Base-by-base conservation (phyloP, 2,329 filamentous ascomycete genomes). In the Trichoderma atrobrunneum region DNA sequence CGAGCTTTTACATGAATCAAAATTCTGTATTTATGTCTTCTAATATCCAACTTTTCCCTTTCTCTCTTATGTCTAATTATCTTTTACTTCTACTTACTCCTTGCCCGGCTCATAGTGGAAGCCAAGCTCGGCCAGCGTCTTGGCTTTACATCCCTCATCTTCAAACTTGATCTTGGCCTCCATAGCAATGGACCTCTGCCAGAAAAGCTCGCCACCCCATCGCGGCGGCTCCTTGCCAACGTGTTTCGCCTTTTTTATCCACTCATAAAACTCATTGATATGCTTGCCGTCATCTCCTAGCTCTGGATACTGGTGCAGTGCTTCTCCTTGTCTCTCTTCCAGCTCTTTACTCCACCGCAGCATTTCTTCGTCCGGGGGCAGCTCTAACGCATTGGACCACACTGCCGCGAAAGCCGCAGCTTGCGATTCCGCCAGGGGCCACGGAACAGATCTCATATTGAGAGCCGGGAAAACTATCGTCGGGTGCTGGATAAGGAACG, bases 371-470 rank as follows among this genome's bases (percentile, higher is more conserved):
- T 79, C 79, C 0, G 87, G 78, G 0, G 94, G 94, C 10, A 97
- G 83, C 0, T 81, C 74, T 1, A 97, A 83, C 1, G 88, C 83
- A 39, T 92, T 92, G 1, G 93, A 89, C 88, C 93, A 97, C 0
- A 95, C 87, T 1, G 93, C 89, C 2, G 94, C 89, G 60, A 97
- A 85, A 0, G 93, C 88, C 0, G 94, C 92, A 1, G 90, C 90
- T 81, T 98, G 95, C 7, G 89, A 90, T 82, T 98, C 94, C 0
- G 91, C 87, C 1, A 96, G 77, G 0, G 93, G 91, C 79, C 97
- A 97, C 0, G 95, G 95, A n/a, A 97, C 92, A n/a, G 96, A 89
- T 75, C 92, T 92, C 78, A 94, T 91, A 18, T 92, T 91, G 51
- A 98, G 84, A 0, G 88, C 89, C 0, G 92, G 86, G 78, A 98